Base-by-base conservation (phyloP, 352 stramenopile species). In the Pythium guiyangense region DNA sequence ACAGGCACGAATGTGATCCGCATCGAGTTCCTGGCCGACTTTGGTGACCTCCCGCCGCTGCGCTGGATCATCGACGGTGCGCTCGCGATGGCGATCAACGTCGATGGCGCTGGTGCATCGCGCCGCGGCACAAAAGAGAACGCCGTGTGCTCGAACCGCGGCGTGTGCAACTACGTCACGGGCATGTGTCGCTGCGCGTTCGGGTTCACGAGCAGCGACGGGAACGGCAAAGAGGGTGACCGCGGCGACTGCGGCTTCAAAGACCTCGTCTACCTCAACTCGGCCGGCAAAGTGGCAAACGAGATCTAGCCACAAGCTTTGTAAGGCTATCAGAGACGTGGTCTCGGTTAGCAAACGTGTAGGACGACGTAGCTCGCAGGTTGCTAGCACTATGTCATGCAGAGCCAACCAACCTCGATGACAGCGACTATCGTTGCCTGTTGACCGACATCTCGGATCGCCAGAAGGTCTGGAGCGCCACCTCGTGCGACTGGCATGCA, bases 171-270 rank as follows among this genome's bases (percentile, higher is more conserved):
- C 55, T 57, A 70, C 11, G 54, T 58, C 22, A 86, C 74, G 8
- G 79, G 80, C 12, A 56, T 73, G 9, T 94, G 83, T 52, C 67
- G 69, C 35, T 94, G 85, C 50, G 60, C 74, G 20, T 84, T 81
- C n/a, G 78, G 79, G 20, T 94, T 91, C 61, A 88, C 70, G 18
- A 91, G 77, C 55, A 92, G 79, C 51, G 81, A 94, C 46, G 83
- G 83, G 27, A 77, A 77, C 50, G 92, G 88, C 27, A 85, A 83
- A 25, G 78, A 84, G 62, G 92, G 92, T n/a, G 77, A 71, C 26
- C 77, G 92, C 22, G 94, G 92, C 18, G 93, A 98, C 64, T 98
- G 95, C 63, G 93, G 93, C 4, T 96, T 88, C 69, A 74, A 73
- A 61, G 79, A 89, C 39, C 73, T 74, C 6, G 67, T 91, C 48